A percentile compares a stretch with the other conserved stretches of the same genome.
phyloP scores from a whole-genome alignment of 2,329 filamentous ascomycete genomes.

The Botrytis pseudocinerea region DNA sequence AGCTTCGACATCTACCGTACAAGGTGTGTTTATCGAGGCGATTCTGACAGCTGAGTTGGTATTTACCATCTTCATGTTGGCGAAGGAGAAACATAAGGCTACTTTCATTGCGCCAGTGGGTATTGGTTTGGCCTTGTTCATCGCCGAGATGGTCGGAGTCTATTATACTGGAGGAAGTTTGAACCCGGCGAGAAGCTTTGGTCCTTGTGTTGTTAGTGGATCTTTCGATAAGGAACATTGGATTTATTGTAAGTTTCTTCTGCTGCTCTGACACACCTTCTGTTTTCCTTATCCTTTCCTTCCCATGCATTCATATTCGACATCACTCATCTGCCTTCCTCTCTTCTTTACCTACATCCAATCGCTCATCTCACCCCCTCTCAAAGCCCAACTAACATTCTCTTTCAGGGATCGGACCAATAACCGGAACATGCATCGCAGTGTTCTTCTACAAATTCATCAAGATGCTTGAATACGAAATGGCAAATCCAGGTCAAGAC shows the following conservation, averaged over 20 bases:
- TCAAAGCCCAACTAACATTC: background rate
- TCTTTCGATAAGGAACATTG: slow-evolving; percentile 49
- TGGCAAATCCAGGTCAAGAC: slow-evolving; percentile 44
- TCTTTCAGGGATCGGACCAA: slow-evolving; percentile 49
- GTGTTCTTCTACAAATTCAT: slow-evolving; percentile 51
- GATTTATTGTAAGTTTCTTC: slow-evolving; percentile 44
- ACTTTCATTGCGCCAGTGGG: slow-evolving; percentile 52
- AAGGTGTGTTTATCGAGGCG: slow-evolving; percentile 53
- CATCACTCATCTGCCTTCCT: background rate
- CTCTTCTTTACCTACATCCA: background rate
- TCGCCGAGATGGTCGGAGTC: slow-evolving; percentile 49
- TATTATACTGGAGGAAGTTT: slow-evolving; percentile 51
- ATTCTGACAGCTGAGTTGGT: slow-evolving; percentile 50
- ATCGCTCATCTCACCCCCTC: background rate
- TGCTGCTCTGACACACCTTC: background rate
- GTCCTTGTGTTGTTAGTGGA: slow-evolving; percentile 48
- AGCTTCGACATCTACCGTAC: slow-evolving; percentile 44
- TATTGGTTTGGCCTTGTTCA: slow-evolving; percentile 50
- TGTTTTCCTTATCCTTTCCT: background rate
- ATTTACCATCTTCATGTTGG: slow-evolving; percentile 53
- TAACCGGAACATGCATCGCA: slow-evolving; percentile 51
- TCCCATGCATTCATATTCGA: background rate
- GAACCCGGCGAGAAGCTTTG: slow-evolving; percentile 51
- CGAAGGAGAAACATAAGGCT: slow-evolving; percentile 50
- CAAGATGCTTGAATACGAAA: slow-evolving; percentile 53